phyloP scores from a whole-genome alignment of 2,329 filamentous ascomycete genomes.

The Rhynchosporium secalis region DNA sequence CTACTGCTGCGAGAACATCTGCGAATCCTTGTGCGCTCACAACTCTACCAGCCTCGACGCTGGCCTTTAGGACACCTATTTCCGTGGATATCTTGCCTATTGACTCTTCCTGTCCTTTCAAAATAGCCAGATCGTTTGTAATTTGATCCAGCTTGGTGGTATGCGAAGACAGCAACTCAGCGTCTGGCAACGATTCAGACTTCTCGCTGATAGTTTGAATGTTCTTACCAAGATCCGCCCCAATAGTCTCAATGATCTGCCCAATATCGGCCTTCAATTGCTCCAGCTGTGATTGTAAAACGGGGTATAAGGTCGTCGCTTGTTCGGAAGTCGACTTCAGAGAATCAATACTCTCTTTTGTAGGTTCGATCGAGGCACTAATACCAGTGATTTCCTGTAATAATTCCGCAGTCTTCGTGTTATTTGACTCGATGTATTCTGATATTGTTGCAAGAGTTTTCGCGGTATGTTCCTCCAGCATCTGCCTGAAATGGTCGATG shows the following conservation, averaged over 20 bases:
- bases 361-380: slow-evolving; percentile 26
- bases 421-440: slow-evolving; percentile 32
- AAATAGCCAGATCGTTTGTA: slow-evolving; percentile 28
- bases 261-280: slow-evolving; percentile 37
- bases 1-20: slow-evolving; percentile 27
- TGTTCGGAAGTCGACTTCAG: slow-evolving; percentile 31
- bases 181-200: slow-evolving; percentile 21
- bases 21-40: slow-evolving; percentile 25
- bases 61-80: slow-evolving; percentile 29
- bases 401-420: slow-evolving; percentile 30
- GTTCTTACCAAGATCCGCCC: slow-evolving; percentile 32
- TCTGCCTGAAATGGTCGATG: slow-evolving; percentile 26
- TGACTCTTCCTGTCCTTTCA: slow-evolving; percentile 30
- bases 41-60: slow-evolving; percentile 24
- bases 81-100: slow-evolving; percentile 28
- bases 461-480: slow-evolving; percentile 31
- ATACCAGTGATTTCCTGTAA: slow-evolving; percentile 27
- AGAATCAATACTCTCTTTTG: slow-evolving; percentile 28
- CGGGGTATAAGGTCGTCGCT: slow-evolving; percentile 31
- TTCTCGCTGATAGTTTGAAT: slow-evolving; percentile 31
- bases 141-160: slow-evolving; percentile 33
- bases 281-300: slow-evolving; percentile 38
- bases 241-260: slow-evolving; percentile 31
- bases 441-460: slow-evolving; percentile 31
- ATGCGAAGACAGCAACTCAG: slow-evolving; percentile 29